Base-by-base conservation (phyloP, 2,329 filamentous ascomycete genomes). In the Lachnellula suecica region DNA sequence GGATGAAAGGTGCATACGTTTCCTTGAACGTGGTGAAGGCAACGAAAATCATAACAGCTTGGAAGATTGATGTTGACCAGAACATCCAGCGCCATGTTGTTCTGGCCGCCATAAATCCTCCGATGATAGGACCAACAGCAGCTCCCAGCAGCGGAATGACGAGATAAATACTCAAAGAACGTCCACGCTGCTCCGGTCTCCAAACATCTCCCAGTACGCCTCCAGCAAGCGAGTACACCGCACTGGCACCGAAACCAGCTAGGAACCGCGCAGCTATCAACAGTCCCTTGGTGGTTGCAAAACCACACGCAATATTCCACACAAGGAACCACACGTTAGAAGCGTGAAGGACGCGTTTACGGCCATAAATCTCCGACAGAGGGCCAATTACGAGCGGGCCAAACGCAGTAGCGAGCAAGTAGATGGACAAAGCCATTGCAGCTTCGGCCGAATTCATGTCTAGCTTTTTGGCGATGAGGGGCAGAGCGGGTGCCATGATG, bases 71-170 rank as follows among this genome's bases (percentile, higher is more conserved):
- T 1, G 51, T 35, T 5, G 24, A 24, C 45, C 41, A 57, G 35
- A 54, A 57, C 5, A 49, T 34, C 51, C 51, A 57, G 3, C 54
- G 55, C 63, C 63, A 65, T 57, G 51, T 65, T 54, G 48, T 59
- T 10, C 51, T 51, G 10, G 71, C 68, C 10, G 69, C 72, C 48
- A 72, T 73, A 13, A 66, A 68, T 19, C 72, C 73, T 23, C 73
- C 73, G 10, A 73, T 34, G 2, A 65, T 42, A 2, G 59, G 60
- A 52, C 63, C 74, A 20, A 50, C 10, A n/a, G 82, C 81, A 2
- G 84, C 83, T 0, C 83, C 84, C 0, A 87, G 74, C 0, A 87
- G 70, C 0, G 83, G 83, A 2, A 79, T 79, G 0, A 85, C 72
- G 51, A 74, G 78, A 68, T 85, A 86, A 44, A 85, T 76, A 3